Percentiles rank a stretch among this genome's conserved stretches.
Evolutionary conservation across 805 yeast genomes (phyloP).

Genomic region (Candida easanensis): DNA sequence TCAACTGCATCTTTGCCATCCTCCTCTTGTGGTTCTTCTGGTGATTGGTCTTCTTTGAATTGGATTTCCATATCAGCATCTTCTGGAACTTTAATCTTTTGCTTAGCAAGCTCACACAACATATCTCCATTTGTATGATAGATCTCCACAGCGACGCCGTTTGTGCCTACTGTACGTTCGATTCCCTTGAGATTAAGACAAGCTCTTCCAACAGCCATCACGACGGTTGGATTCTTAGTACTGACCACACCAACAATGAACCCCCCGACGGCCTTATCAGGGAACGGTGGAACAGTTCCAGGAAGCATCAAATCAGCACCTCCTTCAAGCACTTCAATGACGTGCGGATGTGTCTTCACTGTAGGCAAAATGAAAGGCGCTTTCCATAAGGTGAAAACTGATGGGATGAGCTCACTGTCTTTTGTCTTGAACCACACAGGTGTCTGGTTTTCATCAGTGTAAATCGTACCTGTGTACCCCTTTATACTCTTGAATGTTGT

Average conservation of each 20-base stretch:
- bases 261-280: slow-evolving; percentile 42
- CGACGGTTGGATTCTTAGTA: slow-evolving; percentile 54
- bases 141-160: slow-evolving; percentile 77
- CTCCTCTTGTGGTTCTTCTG: slow-evolving; percentile 14
- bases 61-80: slow-evolving; percentile 29
- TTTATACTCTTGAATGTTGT: slow-evolving; percentile 57
- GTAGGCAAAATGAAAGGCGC: slow-evolving; percentile 64
- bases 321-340: slow-evolving; percentile 61
- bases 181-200: slow-evolving; percentile 43
- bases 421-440: slow-evolving; percentile 74
- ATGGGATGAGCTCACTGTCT: slow-evolving; percentile 59
- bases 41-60: slow-evolving; percentile 17
- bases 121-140: slow-evolving; percentile 69
- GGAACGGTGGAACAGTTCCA: slow-evolving; percentile 58
- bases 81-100: slow-evolving; percentile 42
- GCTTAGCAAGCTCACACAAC: slow-evolving; percentile 49
- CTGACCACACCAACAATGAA: slow-evolving; percentile 70
- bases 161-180: slow-evolving; percentile 51
- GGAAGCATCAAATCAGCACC: slow-evolving; percentile 86
- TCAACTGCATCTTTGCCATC: slow-evolving; percentile 8
- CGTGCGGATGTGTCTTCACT: slow-evolving; percentile 69
- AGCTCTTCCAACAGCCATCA: slow-evolving; percentile 72
- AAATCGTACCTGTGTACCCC: slow-evolving; percentile 58
- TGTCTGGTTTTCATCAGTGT: slow-evolving; percentile 55
- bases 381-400: slow-evolving; percentile 71